These are phyloP conservation scores for Ceratocystis lukuohia DNA, from an alignment of 2,329 filamentous ascomycete genomes.

Conservation along the genomic window DNA sequence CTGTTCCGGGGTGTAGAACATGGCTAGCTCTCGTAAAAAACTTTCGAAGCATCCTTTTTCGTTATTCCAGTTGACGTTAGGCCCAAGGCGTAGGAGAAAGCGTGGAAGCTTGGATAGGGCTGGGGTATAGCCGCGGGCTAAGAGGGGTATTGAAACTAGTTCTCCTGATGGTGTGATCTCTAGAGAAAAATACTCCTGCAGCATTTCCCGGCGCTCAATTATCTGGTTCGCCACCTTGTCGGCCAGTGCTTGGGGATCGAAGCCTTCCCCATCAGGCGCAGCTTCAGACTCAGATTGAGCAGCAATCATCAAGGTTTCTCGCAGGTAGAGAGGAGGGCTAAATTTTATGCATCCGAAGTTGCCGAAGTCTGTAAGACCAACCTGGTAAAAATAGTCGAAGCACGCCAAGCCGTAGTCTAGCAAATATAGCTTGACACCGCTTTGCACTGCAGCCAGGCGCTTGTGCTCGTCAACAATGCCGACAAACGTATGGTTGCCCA, in stretches of 20 bases:
- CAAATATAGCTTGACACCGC: constrained; percentile 80
- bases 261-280: constrained; percentile 36
- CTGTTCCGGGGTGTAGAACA: constrained; percentile 81
- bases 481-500: constrained; percentile 81
- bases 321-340: constrained; percentile 57
- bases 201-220: constrained; percentile 67
- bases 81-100: constrained; percentile 78
- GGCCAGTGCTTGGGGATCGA: constrained; percentile 54
- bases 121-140: constrained; percentile 81
- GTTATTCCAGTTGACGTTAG: constrained; percentile 71
- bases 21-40: constrained; percentile 74
- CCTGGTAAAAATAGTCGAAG: constrained; percentile 88
- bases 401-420: constrained; percentile 82
- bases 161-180: constrained; percentile 68
- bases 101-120: constrained; percentile 73
- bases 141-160: constrained; percentile 63
- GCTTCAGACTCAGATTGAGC: constrained; percentile 53
- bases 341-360: constrained; percentile 84
- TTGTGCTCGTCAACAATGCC: constrained; percentile 79
- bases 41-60: constrained; percentile 77
- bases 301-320: constrained; percentile 57
- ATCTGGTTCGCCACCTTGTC: constrained; percentile 54
- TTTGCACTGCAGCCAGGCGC: constrained; percentile 82
- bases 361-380: constrained; percentile 86
- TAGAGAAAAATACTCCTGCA: constrained; percentile 83